Evolutionary conservation across 1,284 basidiomycete genomes (phyloP), one percentile per base, ranked within the genome.

Genomic region (Kalmanozyma brasiliensis): DNA sequence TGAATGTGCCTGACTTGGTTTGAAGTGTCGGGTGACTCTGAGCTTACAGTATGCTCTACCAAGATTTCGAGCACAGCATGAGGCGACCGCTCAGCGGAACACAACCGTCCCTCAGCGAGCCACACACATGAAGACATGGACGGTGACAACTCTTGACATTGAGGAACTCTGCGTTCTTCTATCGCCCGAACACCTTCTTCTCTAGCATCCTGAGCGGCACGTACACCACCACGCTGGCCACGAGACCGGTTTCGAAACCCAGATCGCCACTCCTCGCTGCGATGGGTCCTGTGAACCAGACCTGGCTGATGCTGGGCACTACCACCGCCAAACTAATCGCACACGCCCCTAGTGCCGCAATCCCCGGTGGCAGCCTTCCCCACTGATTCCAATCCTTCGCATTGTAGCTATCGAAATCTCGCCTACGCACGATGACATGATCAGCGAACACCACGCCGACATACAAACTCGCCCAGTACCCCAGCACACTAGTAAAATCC

Each of bases 391-490:
- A 90, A 55, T 85, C 86, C n/a, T 84, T 83, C 43, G 87, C 71
- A 68, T 89, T 85, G 72, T 89, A 89, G 11, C 85, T 86, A 0
- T 59, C 62, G 14, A 74, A 82, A 7, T 86, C 84, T 2, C 82
- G 72, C 34, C 81, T 80, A 8, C 87, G 82, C 78, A 90, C 87
- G 41, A 90, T 79, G 68, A 86, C 85, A 70, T 87, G 87, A 65
- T 89, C 88, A 58, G 87, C 86, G 0, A 84, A 80, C 20, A 88
- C 84, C 43, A 89, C 86, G 43, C 87, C 85, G 57, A 88, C 82
- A 78, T 88, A 88, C 76, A 88, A 86, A 1, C 87, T 86, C 0
- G 85, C 85, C 88, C 88, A 89, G 81, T 90, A 89, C n/a, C 86
- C 86, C 22, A 89, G 82, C 47, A 89, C 85, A 19, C 85, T 82